Conservation (phyloP, 2,329 filamentous ascomycete genomes). For the Ceratocystis alfenasii region DNA sequence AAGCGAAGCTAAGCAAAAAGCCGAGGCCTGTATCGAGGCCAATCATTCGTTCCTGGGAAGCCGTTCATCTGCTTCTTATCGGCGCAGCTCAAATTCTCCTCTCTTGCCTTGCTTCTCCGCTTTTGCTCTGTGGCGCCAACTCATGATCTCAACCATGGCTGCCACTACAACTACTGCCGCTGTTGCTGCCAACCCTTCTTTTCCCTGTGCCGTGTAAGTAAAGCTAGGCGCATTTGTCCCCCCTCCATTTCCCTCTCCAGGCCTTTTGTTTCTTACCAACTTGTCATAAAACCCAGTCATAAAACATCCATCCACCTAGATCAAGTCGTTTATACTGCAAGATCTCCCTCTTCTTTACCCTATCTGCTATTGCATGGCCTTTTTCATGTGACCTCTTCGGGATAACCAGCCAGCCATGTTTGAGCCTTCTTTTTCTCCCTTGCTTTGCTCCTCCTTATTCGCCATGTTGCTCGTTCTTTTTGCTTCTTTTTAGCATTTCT, state of each 20-base stretch:
- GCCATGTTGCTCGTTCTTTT: neutral
- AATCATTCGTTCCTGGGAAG: neutral
- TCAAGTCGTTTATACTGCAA: neutral
- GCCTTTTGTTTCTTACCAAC: slow-evolving; percentile 5
- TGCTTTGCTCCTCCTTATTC: neutral
- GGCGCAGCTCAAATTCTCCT: neutral
- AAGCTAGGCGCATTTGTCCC: neutral
- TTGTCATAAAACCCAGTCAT: neutral
- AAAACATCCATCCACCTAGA: neutral
- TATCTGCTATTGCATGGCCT: neutral
- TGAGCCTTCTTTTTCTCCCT: neutral
- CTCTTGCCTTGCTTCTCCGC: neutral
- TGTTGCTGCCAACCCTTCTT: slow-evolving; percentile 35
- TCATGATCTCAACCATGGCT: slow-evolving; percentile 30
- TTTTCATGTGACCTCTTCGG: neutral
- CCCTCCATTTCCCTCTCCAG: slow-evolving; percentile 22
- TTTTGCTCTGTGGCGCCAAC: slow-evolving; percentile 18
- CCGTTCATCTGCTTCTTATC: neutral
- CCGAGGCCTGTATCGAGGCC: neutral
- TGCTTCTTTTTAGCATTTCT: neutral
- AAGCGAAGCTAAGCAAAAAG: neutral
- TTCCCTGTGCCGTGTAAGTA: slow-evolving; percentile 53
- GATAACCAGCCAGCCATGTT: neutral
- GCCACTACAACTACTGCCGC: neutral
- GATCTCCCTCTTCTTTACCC: neutral